These are phyloP conservation scores for Tanozyma kutaoensis DNA, from an alignment of 805 yeast species.

Conservation along the genomic window DNA sequence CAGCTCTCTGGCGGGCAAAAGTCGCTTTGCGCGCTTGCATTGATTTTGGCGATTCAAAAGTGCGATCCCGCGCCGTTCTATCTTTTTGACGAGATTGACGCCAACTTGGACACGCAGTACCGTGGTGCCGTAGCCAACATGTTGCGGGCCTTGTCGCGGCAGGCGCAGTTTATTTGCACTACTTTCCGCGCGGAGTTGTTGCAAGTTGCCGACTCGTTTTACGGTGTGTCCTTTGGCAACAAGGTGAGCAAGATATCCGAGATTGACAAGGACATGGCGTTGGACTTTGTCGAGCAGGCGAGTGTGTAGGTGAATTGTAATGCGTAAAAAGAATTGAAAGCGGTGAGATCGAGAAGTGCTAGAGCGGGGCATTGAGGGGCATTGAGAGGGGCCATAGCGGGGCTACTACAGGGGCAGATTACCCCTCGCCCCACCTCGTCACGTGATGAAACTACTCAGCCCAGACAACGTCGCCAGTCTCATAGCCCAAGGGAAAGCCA, in stretches of 20 bases:
- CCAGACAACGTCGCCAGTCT: no score
- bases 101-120: slow-evolving; percentile 86
- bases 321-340: no score
- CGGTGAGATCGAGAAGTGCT: no score
- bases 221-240: slow-evolving; percentile 74
- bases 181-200: slow-evolving; percentile 92
- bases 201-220: slow-evolving; percentile 73
- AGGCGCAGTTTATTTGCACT: slow-evolving; percentile 90
- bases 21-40: slow-evolving; percentile 89
- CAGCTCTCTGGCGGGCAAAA: slow-evolving; percentile 96
- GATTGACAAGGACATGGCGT: slow-evolving; percentile 60
- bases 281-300: slow-evolving; percentile 53
- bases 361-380: no score
- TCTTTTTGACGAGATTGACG: slow-evolving; percentile 92
- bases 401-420: no score
- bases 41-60: slow-evolving; percentile 84
- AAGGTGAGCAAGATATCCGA: slow-evolving; percentile 70
- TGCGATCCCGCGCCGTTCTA: slow-evolving; percentile 98
- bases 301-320: no score
- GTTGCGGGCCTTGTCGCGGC: slow-evolving; percentile 47
- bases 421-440: no score
- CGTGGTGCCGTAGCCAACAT: slow-evolving; percentile 75
- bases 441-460: no score
- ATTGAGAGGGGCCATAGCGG: no score
- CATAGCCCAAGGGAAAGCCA: slow-evolving; percentile 56